Evolutionary conservation across 495 filamentous ascomycete genomes (phyloP), one percentile per base, ranked within the genome.

Genomic region (Penicillium coffeae): DNA sequence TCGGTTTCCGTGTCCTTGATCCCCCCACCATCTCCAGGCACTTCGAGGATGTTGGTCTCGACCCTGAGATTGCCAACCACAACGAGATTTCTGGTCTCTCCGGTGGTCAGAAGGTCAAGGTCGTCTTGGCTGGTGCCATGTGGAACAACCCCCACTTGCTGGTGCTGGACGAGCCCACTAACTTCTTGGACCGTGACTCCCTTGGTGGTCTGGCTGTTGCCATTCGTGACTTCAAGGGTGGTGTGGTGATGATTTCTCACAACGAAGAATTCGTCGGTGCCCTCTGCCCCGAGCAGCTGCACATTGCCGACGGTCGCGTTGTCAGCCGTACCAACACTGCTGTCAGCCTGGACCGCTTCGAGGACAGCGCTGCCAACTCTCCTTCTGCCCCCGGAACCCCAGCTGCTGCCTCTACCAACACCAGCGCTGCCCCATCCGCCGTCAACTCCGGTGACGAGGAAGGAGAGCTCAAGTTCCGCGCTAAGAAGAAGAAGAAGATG

Each of bases 21-120:
- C 92, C 93, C 18, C 88, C 89, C 59, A 83, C 91, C 59, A 98
- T 98, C 70, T 83, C 85, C 38, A 94, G 97, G 81, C 93, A 98
- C 70, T 98, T 98, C 56, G 91, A 96, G 63, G 94, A 98, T 51
- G 77, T 97, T 33, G 93, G 93, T 25, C 79, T 98, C 36, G 93
- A 96, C 64, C 91, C 93, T 2, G 93, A 98, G 58, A 96, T 98
- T 62, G 93, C 93, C 50, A 94, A 94, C 70, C 94, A 98, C 80
- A 98, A 96, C 67, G 83, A 96, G 68, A 98, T 98, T 61, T 91
- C 90, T 38, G 94, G 93, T 62, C 77, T 98, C 3, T 96, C 91
- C 4, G 93, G 93, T 71, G 93, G 93, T n/a, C 93, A 98, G 65
- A 98, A 98, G 72, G 93, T 98, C 71, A 98, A 98, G 79, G 93